Evolutionary conservation across 371 early-diverging fungal species (phyloP), one percentile per base, ranked within the genome.

Genomic region (Mortierella sp.): DNA sequence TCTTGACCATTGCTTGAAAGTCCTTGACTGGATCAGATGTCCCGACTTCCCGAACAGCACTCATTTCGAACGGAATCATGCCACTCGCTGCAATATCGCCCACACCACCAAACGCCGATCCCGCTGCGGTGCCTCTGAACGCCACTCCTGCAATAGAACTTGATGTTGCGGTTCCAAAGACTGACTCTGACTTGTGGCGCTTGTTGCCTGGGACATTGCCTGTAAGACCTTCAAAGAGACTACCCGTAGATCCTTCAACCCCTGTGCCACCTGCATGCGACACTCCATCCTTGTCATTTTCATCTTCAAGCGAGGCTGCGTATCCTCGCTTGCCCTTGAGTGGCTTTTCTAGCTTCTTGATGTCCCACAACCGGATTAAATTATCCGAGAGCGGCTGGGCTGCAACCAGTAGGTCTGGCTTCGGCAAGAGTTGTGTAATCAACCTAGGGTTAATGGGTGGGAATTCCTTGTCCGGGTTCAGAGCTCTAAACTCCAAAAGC

Each of bases 21-120:
- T 90, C 90, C 21, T 67, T 70, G 8, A 90, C 82, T 21, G 92
- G 92, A 43, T 85, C 80, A 2, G 74, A 78, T 0, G 83, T 68
- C 3, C 85, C 81, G 5, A 91, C 83, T 22, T 79, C 72, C 0
- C 79, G 72, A n/a, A 85, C 78, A 17, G 79, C 62, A 17, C 67
- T 73, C 74, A 63, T 59, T 60, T 71, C 72, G 44, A 73, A 67
- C 29, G 67, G 63, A 34, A 67, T 67, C 52, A 73, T 67, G 40
- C 74, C 67, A 44, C 67, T 73, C n/a, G 74, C 67, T n/a, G 49
- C 67, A 31, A 66, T 6, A 22, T 71, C 72, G 14, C 66, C 53
- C 3, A 6, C 13, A 27, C 29, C 49, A 16, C 64, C 65, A 41
- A 64, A 64, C 12, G 13, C 64, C 8, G 41, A 54, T 10, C 43